Base-by-base conservation (phyloP, 1,284 basidiomycete species). In the Microbotryum violaceum region DNA sequence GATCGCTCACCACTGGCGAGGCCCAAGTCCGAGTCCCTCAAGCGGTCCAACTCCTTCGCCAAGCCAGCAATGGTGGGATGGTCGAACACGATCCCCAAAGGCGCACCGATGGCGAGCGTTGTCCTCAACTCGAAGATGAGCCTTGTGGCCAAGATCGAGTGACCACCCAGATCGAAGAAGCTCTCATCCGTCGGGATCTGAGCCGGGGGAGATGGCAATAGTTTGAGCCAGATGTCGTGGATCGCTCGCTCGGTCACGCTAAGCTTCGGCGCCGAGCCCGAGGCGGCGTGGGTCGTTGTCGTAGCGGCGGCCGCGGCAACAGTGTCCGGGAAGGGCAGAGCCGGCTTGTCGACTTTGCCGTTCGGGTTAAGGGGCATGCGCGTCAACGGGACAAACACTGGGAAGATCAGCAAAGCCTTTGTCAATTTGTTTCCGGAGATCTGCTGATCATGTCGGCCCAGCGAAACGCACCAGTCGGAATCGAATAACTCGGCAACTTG, bases 361-460 rank as follows among this genome's bases (percentile, higher is more conserved):
- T 98, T 98, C 5, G 96, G 96, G 75, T 97, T 99, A 57, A 99
- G 82, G 16, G 96, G 96, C 88, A 99, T 96, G 66, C 91, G 88
- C 64, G 83, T 83, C 47, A 98, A 82, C 1, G 96, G 96, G 50
- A 98, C 92, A 71, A 97, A 92, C 49, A 97, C 92, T 91, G 68
- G 16, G 9, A 4, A n/a, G 29, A 54, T 23, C n/a, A 45, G 14
- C 5, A n/a, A 4, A 42, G 37, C 14, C 16, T 12, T 42, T 42
- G 53, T 56, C 33, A 53, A 50, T 33, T 23, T 27, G 16, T 5
- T 18, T 12, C 3, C 6, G 7, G 27, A 37, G 33, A 33, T 8
- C 6, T 6, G 16, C 9, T 56, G n/a, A 60, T 50, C 51, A 31
- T 45, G 53, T 29, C 9, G 49, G 14, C 48, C 58, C 61, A 16